Base-by-base conservation (phyloP, 2,329 filamentous ascomycete species). In the Penicillium sp. region DNA sequence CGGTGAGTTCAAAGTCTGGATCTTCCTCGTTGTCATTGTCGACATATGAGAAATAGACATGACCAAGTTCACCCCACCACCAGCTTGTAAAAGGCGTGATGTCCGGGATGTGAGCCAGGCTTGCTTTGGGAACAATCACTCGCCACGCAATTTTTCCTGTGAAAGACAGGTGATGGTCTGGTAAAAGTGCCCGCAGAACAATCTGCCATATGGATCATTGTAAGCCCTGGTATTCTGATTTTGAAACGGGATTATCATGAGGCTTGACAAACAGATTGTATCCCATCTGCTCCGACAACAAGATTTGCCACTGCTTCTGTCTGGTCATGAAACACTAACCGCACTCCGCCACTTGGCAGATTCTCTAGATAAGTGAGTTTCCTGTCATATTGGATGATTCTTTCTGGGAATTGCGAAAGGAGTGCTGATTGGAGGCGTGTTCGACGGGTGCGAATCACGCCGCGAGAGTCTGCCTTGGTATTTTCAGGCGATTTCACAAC, bases 261-360 rank as follows among this genome's bases (percentile, higher is more conserved):
- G 40, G 19, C 19, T 22, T 4, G 40, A 44, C 40, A 24, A 44
- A 83, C 79, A 4, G 82, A 84, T 60, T 82, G 79, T 56, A 85
- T 85, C 2, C 84, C 82, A 66, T 86, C 82, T 4, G 82, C 84
- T 0, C 83, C 84, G 2, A 86, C 77, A 0, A 85, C 76, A 0
- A 86, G 68, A 63, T 84, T 83, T 2, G 78, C 78, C 17, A 60
- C 63, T 2, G 59, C 59, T 13, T 76, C 70, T 2, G 77, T 78
- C 0, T 79, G 78, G 64, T 86, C 83, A 13, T 80, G 75, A 60
- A 87, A 86, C 0, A 60, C 51, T 10, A 86, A 71, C 3, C 72
- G 65, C 1, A 83, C 72, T 4, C 79, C 81, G 0, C 68, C 70
- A 15, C 60, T 65, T 0, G 71, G 67, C 2, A 79, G 62, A 53